Conservation (phyloP, 805 yeast species). For the Hanseniaspora singularis region DNA sequence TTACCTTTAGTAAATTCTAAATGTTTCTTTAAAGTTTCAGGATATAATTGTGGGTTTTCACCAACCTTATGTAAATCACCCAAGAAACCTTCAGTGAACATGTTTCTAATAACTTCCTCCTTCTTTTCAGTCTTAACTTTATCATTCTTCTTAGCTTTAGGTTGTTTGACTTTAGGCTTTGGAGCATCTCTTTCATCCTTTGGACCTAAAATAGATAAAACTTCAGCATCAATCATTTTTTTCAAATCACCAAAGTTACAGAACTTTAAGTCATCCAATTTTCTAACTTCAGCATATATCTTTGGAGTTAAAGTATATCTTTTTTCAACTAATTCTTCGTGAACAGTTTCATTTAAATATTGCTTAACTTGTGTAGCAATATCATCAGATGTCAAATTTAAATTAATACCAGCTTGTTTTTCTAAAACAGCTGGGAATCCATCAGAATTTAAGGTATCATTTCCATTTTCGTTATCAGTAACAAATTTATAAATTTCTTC, state of each 20-base stretch:
- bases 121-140: constrained; percentile 18
- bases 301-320: constrained; percentile 73
- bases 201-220: constrained; percentile 72
- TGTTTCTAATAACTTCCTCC: constrained; percentile 37
- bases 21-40: constrained; percentile 74
- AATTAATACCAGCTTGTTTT: constrained; percentile 71
- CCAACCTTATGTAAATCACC: constrained; percentile 94
- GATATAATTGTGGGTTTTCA: constrained; percentile 81
- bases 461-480: constrained; percentile 25
- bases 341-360: constrained; percentile 43
- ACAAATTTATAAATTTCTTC: constrained; percentile 70
- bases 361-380: constrained; percentile 45
- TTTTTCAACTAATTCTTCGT: constrained; percentile 47
- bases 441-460: constrained; percentile 34
- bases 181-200: constrained; percentile 85
- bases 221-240: constrained; percentile 69
- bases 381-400: constrained; percentile 53
- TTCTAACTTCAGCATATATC: constrained; percentile 64
- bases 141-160: constrained; percentile 12
- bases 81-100: constrained; percentile 91
- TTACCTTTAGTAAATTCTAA: constrained; percentile 64
- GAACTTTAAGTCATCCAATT: constrained; percentile 71
- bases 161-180: constrained; percentile 20
- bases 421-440: constrained; percentile 41
- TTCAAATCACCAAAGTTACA: constrained; percentile 80